Conservation (phyloP, 441 rosid species). For the Omphalea diandra region DNA sequence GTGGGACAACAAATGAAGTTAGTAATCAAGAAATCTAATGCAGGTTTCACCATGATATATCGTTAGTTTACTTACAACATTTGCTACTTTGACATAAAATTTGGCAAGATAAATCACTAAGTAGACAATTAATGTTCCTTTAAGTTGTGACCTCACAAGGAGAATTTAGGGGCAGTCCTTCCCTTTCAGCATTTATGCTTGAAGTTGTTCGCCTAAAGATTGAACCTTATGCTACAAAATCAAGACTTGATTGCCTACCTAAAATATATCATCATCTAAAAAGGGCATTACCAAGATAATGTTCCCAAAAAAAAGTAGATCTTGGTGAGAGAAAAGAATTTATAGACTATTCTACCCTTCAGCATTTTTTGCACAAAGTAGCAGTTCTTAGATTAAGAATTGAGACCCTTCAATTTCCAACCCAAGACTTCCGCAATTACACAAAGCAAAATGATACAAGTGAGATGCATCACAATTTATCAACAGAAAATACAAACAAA, state of each 20-base stretch:
- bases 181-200: background rate
- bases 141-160: background rate
- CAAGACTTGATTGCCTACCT: background rate
- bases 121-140: background rate
- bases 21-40: slow-evolving; percentile 8
- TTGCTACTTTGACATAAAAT: too few species aligned
- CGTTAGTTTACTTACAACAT: background rate
- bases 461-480: background rate
- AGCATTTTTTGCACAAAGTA: background rate
- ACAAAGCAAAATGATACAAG: background rate
- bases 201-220: background rate
- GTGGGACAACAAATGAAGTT: slow-evolving; percentile 28
- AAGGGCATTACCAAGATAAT: background rate
- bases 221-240: background rate
- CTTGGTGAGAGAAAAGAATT: background rate
- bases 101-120: background rate
- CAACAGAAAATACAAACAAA: slow-evolving; percentile 6
- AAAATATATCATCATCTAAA: background rate
- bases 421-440: background rate
- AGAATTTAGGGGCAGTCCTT: background rate
- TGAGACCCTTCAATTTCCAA: background rate
- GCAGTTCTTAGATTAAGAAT: background rate
- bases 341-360: background rate
- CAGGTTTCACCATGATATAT: background rate
- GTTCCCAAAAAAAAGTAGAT: background rate